Evolutionary conservation across 2,329 filamentous ascomycete species (phyloP).

Genomic region (Lasiodiplodia gonubiensis): DNA sequence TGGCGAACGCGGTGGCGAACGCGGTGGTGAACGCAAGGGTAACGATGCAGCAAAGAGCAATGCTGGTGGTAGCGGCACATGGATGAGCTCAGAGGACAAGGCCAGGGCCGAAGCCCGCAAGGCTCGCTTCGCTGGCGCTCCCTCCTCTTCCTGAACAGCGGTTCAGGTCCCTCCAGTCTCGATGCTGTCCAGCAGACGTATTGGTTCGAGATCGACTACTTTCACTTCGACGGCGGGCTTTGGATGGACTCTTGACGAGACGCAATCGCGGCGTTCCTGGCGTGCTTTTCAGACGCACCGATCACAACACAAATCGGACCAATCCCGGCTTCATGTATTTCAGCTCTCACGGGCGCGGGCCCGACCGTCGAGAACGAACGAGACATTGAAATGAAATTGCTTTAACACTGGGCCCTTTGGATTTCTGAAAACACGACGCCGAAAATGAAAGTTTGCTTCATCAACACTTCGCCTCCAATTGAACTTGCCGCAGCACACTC

Average conservation of each 20-base stretch:
- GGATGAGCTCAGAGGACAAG: constrained; percentile 53
- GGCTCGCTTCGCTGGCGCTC: constrained; percentile 47
- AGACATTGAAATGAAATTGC: constrained; percentile 18
- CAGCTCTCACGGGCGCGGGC: constrained; percentile 13
- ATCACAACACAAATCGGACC: constrained; percentile 7
- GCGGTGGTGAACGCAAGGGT: constrained; percentile 35
- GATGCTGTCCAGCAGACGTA: background rate
- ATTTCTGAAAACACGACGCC: constrained; percentile 3
- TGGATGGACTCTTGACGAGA: constrained; percentile 27
- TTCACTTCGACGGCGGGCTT: constrained; percentile 26
- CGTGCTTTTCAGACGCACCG: constrained; percentile 13
- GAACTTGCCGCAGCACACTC: background rate
- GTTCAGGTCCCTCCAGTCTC: background rate
- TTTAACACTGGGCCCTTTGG: constrained; percentile 13
- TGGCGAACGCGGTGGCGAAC: constrained; percentile 34
- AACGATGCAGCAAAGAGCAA: constrained; percentile 33
- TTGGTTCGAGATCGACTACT: constrained; percentile 6
- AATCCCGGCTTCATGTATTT: constrained; percentile 21
- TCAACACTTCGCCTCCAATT: constrained; percentile 7
- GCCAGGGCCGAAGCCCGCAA: constrained; percentile 53
- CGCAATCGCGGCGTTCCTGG: constrained; percentile 21
- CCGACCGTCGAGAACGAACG: constrained; percentile 20
- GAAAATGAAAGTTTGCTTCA: background rate
- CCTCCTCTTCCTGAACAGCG: constrained; percentile 21
- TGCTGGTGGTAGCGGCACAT: constrained; percentile 37